These are phyloP conservation scores for Hymenotorrendiella dingleyae DNA, from an alignment of 2,329 filamentous ascomycete genomes.

Conservation along the genomic window DNA sequence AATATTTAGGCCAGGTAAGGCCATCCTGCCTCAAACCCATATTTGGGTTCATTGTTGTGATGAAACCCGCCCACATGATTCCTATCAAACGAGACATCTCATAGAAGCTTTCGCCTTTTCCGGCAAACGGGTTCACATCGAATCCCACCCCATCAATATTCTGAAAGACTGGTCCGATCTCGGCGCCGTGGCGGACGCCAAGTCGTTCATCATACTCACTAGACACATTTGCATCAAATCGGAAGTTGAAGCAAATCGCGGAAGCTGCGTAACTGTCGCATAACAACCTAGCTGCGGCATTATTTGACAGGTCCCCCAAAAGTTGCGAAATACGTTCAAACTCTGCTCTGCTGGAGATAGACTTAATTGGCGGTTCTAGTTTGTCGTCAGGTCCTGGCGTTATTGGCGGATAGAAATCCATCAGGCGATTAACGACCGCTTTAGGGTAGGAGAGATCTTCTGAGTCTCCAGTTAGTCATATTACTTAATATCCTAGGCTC, in stretches of 20 bases:
- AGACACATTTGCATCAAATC: background rate
- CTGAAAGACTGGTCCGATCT: background rate
- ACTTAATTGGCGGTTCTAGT: background rate
- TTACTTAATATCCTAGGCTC: background rate
- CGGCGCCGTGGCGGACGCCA: background rate
- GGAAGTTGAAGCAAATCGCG: background rate
- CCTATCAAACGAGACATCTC: background rate
- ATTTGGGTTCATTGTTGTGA: background rate
- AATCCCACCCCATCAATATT: background rate
- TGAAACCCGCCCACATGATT: background rate
- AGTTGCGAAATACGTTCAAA: background rate
- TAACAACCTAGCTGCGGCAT: background rate
- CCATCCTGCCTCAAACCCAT: background rate
- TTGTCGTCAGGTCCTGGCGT: background rate
- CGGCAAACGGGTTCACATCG: background rate
- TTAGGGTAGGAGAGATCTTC: background rate
- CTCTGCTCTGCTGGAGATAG: background rate
- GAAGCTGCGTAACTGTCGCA: background rate
- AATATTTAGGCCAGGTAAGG: background rate
- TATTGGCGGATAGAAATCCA: background rate
- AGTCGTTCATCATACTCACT: background rate
- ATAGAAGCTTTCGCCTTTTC: background rate
- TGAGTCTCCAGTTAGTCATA: background rate
- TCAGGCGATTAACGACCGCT: background rate
- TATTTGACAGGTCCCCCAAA: background rate